A percentile compares a stretch with the other conserved stretches of the same genome.
Evolutionary conservation across 1,284 basidiomycete genomes (phyloP).

Genomic region (Ceratobasidium theobromae): DNA sequence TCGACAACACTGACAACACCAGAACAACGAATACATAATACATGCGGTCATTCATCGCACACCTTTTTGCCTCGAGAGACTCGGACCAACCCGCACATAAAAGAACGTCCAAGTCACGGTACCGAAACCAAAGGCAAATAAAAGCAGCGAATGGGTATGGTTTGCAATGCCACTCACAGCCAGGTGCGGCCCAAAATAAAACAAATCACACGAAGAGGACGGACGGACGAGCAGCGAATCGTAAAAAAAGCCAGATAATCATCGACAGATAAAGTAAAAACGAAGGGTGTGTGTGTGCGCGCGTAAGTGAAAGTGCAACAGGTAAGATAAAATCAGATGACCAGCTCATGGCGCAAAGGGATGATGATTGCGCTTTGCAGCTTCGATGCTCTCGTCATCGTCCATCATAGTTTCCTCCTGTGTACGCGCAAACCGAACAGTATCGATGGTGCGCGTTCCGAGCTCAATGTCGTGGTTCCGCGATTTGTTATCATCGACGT

Average conservation of each 20-base stretch:
- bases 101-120: background rate
- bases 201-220: background rate
- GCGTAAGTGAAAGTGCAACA: background rate
- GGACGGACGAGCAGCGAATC: background rate
- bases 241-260: background rate
- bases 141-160: background rate
- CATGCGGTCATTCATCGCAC: background rate
- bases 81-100: background rate
- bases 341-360: conserved; percentile 20
- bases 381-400: conserved; percentile 23
- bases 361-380: conserved; percentile 24
- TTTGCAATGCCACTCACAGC: background rate
- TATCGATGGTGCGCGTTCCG: conserved; percentile 24
- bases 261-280: no score
- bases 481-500: conserved; percentile 26
- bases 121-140: background rate
- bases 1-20: conserved; percentile 16
- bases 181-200: background rate
- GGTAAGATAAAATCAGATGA: background rate
- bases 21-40: background rate
- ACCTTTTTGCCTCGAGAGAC: background rate
- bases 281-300: no score
- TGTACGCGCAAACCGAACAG: conserved; percentile 19
- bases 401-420: conserved; percentile 20
- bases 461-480: conserved; percentile 25